A percentile compares a stretch with the other conserved stretches of the same genome.
Conservation (phyloP, 2,329 filamentous ascomycete genomes). For the Sclerotinia sclerotiorum region DNA sequence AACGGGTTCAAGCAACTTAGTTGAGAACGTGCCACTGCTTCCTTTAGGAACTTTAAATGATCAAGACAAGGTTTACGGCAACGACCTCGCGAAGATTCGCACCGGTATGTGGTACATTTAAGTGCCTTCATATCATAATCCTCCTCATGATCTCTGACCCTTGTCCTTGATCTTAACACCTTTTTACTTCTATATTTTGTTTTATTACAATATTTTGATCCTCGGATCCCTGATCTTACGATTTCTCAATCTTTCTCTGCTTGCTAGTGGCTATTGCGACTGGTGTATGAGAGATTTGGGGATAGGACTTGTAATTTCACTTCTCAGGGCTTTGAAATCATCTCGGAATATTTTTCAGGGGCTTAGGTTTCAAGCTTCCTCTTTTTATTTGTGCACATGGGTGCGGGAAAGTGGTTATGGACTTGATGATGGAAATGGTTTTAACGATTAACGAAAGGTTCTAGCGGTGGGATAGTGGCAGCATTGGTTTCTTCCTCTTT, state of each 20-base stretch:
- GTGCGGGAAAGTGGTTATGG: background rate
- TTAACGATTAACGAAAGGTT: background rate
- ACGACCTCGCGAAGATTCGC: conserved; percentile 32
- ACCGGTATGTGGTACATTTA: conserved; percentile 42
- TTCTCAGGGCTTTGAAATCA: conserved; percentile 29
- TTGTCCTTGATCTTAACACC: conserved; percentile 28
- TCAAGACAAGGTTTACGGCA: conserved; percentile 22
- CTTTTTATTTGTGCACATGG: background rate
- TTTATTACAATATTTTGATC: conserved; percentile 29
- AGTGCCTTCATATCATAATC: background rate
- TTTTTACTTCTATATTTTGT: conserved; percentile 30
- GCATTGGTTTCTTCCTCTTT: background rate
- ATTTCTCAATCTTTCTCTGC: conserved; percentile 8
- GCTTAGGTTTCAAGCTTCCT: background rate
- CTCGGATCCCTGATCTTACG: conserved; percentile 26
- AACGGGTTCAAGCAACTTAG: conserved; percentile 26
- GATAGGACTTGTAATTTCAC: conserved; percentile 28
- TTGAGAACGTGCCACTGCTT: conserved; percentile 34
- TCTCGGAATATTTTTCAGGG: background rate
- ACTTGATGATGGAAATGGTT: conserved; percentile 6
- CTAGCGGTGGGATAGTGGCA: background rate
- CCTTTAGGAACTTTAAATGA: conserved; percentile 30
- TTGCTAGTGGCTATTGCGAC: background rate
- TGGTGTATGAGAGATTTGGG: conserved; percentile 6
- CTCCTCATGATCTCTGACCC: conserved; percentile 24